These are phyloP conservation scores for Blastomyces gilchristii DNA, from an alignment of 2,329 filamentous ascomycete genomes.

Conservation along the genomic window DNA sequence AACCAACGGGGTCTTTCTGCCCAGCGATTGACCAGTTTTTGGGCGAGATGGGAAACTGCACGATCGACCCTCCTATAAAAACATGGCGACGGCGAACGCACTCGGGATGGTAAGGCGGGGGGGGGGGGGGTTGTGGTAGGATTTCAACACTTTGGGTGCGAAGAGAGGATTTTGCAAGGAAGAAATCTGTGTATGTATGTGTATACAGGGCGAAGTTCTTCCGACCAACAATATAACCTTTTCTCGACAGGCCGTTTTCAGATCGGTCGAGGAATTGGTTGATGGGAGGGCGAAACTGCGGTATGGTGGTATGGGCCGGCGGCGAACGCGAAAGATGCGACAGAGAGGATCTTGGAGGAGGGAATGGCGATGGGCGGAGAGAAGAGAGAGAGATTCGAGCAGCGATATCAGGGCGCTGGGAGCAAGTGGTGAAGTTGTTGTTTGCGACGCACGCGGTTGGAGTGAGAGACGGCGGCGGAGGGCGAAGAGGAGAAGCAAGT, in stretches of 20 bases:
- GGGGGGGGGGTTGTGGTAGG: not conserved
- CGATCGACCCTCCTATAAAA: conserved; percentile 1
- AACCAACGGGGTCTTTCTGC: not conserved
- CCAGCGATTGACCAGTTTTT: not conserved
- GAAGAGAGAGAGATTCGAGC: no score
- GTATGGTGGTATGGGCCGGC: no score
- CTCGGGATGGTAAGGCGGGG: conserved; percentile 1
- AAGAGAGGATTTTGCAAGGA: not conserved
- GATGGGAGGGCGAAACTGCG: not conserved
- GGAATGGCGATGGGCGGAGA: no score
- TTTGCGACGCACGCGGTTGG: no score
- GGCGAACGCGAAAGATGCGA: no score
- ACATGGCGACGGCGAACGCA: conserved; percentile 3
- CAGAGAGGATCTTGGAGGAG: no score
- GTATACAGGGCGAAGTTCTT: not conserved
- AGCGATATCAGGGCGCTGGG: no score
- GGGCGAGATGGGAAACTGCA: not conserved
- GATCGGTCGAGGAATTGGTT: not conserved
- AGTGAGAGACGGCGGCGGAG: not conserved
- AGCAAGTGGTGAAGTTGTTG: not conserved
- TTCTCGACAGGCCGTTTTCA: no score
- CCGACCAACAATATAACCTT: no score
- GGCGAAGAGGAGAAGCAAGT: not conserved
- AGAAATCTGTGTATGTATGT: not conserved
- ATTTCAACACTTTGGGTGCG: not conserved